Base-by-base conservation (phyloP, 2,329 filamentous ascomycete species). In the Neoscytalidium dimidiatum region DNA sequence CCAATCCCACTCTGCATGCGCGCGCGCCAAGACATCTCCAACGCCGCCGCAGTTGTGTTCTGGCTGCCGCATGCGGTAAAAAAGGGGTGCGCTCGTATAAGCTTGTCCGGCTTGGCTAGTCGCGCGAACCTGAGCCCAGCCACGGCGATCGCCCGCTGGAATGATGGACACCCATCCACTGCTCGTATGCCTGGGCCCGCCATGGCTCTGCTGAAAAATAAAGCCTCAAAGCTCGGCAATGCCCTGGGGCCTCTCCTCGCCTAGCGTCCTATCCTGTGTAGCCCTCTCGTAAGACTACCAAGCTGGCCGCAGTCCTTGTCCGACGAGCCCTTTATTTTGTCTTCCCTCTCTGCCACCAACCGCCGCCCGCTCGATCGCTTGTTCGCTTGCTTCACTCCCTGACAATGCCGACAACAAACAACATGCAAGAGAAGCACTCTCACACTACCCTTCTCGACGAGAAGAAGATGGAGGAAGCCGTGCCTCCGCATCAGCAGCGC, bases 121-220 rank as follows among this genome's bases (percentile, higher is more conserved):
- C 9, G 44, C 21, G 44, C 44, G n/a, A n/a, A n/a, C n/a, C n/a
- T 48, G 44, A 19, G 44, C 31, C 31, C 49, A 56, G 52, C 52
- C 52, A 41, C 33, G 52, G 51, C 29, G 56, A 33, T 44, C 41
- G 56, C 56, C 38, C 38, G 21, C 53, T 43, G 53, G 53, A 58
- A 58, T 58, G 53, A 44, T 58, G 21, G 33, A 28, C 38, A 44
- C 33, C 21, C 31, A 41, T 33, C 35, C n/a, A 33, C 17, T 23
- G 23, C 41, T 60, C 41, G 56, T 60, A 60, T 60, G 56, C 56
- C 26, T 60, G 56, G 56, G 56, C 53, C 35, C 53, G 53, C 53
- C 35, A 38, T 31, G 38, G 29, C 53, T 19, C 53, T 26, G 53
- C 38, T 28, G 38, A 23, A 51, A 7, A 51, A 29, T 58, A 44